phyloP scores from a whole-genome alignment of 257 asterid genomes.

The Nyctanthes arbortristis region DNA sequence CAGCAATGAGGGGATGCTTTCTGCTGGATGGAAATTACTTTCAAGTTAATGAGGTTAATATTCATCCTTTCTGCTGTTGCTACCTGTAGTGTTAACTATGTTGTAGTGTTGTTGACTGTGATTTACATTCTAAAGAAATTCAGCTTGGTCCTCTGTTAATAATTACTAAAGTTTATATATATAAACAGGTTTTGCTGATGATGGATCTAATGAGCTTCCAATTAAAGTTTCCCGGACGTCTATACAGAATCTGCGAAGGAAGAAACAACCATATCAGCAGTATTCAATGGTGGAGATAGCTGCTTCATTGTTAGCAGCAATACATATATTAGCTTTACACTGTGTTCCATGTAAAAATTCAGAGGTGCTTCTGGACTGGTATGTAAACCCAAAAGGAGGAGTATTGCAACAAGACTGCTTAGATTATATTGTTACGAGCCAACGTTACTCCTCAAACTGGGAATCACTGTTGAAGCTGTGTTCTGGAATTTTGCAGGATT shows the following conservation, averaged over 20 bases:
- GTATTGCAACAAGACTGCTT: neutral
- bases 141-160: neutral
- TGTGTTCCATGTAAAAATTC: conserved; percentile 12
- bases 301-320: neutral
- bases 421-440: neutral
- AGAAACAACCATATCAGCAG: conserved; percentile 28
- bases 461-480: neutral
- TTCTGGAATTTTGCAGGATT: conserved; percentile 20
- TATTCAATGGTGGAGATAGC: conserved; percentile 42
- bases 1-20: conserved; percentile 33
- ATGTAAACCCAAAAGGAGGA: conserved; percentile 1
- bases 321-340: neutral
- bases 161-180: neutral
- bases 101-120: neutral
- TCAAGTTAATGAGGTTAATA: conserved; percentile 40
- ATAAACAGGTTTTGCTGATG: conserved; percentile 42
- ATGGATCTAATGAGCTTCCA: conserved; percentile 32
- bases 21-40: conserved; percentile 39
- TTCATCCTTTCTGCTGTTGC: neutral
- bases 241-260: conserved; percentile 22
- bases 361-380: conserved; percentile 34
- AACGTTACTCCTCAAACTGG: neutral
- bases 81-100: neutral
- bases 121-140: neutral
- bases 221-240: conserved; percentile 27